Evolutionary conservation across 257 asterid genomes (phyloP), one percentile per base, ranked within the genome.

Genomic region (Capsicum chinense): DNA sequence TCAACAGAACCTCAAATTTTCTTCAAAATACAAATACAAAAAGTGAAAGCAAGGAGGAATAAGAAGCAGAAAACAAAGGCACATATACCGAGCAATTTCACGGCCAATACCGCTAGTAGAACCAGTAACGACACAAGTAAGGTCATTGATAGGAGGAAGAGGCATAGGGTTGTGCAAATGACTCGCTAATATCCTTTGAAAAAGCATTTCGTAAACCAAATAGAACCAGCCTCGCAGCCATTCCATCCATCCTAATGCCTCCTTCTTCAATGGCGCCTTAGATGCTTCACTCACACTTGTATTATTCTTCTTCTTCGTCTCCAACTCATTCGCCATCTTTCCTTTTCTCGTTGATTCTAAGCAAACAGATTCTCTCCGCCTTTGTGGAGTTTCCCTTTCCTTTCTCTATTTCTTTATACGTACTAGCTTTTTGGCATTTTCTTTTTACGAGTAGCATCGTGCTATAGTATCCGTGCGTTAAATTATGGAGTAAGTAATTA

Each of bases 61-160:
- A 26, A 71, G 15, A 71, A 73, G 3, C 80, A 47, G 14, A 74
- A 74, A 48, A 44, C 12, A 50, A 71, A 47, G 60, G 60, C 81
- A 52, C 37, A 83, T 39, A 39, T 39, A 39, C 90, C 98, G 92
- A 62, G 98, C 99, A 39, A 90, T 93, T 93, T 97, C 98, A 66
- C 92, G 90, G 86, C 98, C 99, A 87, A 97, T 97, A 83, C 99
- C 98, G 54, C 98, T 95, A 64, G 99, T 97, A 88, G 97, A 93
- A 84, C 99, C 99, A 21, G 99, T 97, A 87, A 97, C 97, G 70
- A 97, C 81, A 89, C 92, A 93, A 67, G 96, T 93, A 87, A 89
- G 93, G 35, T 92, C 96, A 82, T 92, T 91, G 63, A 97, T 83
- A 42, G 95, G 98, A 78, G 98, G 96, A 15, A 97, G 91, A 19